phyloP scores from a whole-genome alignment of 164 flowering plant genomes.

The Macadamia integrifolia region DNA sequence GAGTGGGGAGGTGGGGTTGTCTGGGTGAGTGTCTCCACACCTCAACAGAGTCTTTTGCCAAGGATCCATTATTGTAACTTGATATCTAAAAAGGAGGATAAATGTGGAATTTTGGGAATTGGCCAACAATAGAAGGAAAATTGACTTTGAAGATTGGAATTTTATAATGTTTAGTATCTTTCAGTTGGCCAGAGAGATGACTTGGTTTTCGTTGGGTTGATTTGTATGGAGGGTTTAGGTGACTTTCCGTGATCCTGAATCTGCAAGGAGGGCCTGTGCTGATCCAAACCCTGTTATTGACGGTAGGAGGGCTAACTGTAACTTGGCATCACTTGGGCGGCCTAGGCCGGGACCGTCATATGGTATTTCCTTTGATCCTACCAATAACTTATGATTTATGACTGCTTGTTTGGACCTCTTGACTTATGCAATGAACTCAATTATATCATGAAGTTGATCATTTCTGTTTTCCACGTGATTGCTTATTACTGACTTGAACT shows the following conservation, averaged over 20 bases:
- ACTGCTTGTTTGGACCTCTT: background rate
- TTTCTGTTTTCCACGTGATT: no score
- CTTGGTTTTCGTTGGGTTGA: constrained; percentile 27
- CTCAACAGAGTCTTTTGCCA: no score
- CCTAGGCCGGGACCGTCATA: constrained; percentile 59
- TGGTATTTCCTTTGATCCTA: constrained; percentile 23
- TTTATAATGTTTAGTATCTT: background rate
- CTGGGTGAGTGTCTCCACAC: no score
- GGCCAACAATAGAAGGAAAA: background rate
- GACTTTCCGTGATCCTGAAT: constrained; percentile 85
- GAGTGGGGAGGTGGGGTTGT: no score
- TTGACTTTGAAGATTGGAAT: background rate
- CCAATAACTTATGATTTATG: background rate
- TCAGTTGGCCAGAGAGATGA: constrained; percentile 21
- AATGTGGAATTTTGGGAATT: background rate
- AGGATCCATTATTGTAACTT: background rate
- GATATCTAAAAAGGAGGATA: background rate
- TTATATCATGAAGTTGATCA: no score
- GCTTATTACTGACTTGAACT: no score
- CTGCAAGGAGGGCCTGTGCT: constrained; percentile 86
- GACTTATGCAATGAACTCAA: background rate
- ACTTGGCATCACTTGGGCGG: constrained; percentile 91
- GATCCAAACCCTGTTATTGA: constrained; percentile 87
- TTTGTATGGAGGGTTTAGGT: constrained; percentile 81
- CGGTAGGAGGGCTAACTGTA: constrained; percentile 89